Evolutionary conservation across 306 rosid genomes (phyloP).

Genomic region (Quercus mongolica): DNA sequence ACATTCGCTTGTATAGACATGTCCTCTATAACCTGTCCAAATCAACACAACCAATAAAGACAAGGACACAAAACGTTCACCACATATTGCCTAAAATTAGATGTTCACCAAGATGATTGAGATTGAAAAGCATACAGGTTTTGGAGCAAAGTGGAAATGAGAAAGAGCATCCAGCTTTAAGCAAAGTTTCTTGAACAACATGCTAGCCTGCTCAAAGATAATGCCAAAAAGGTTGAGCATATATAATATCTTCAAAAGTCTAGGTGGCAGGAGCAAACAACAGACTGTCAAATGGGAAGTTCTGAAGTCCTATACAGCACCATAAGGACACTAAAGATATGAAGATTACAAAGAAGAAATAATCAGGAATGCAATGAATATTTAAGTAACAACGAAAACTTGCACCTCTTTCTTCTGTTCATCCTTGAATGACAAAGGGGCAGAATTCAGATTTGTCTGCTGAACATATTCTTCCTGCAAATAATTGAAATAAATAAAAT

Average conservation of each 20-base stretch:
- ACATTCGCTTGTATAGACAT: slow-evolving; percentile 73
- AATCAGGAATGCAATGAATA: not conserved
- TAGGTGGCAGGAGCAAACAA: not conserved
- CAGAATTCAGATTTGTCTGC: slow-evolving; percentile 50
- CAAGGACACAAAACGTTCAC: not conserved
- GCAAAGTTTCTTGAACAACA: slow-evolving; percentile 70
- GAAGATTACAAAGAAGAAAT: not conserved
- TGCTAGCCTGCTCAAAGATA: slow-evolving; percentile 62
- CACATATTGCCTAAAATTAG: not conserved
- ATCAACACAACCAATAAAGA: slow-evolving; percentile 20
- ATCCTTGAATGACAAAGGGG: slow-evolving; percentile 66
- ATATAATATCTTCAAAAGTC: not conserved
- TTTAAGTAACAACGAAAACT: slow-evolving; percentile 5
- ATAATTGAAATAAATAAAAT: slow-evolving; percentile 7
- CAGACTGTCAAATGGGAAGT: slow-evolving; percentile 1
- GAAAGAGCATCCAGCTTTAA: slow-evolving; percentile 91
- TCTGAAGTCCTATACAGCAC: not conserved
- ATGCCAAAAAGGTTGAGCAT: slow-evolving; percentile 21
- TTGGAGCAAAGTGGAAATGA: slow-evolving; percentile 89
- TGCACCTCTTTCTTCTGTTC: slow-evolving; percentile 76
- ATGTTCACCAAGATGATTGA: not conserved
- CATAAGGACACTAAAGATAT: slow-evolving; percentile 10
- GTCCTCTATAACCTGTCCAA: slow-evolving; percentile 81
- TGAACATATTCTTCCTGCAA: slow-evolving; percentile 84
- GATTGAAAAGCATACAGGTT: slow-evolving; percentile 63